Base-by-base conservation (phyloP, 2,329 filamentous ascomycete genomes). In the Penicillium verrucosum region DNA sequence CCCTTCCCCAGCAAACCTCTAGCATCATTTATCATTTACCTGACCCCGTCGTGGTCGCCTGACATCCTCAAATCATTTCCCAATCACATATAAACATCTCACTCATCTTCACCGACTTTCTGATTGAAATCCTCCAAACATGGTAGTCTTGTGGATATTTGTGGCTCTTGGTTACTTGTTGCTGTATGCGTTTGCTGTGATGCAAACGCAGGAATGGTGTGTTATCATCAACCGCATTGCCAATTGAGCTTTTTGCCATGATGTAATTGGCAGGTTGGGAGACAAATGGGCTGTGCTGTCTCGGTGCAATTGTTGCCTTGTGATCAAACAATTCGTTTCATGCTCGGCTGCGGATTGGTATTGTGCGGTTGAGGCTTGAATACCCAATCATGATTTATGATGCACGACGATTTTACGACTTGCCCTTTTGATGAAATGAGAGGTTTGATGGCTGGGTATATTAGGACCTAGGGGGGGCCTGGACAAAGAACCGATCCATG, bases 111-210 rank as follows among this genome's bases (percentile, higher is more conserved):
- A 54, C 58, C 56, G 53, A 52, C 43, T 54, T 40, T 52, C 44
- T 11, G 14, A 12, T 36, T 51, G 12, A 14, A 32, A 14, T 16
- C 29, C 14, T 29, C 16, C 30, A n/a, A 43, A 38, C 9, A 73
- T 73, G 70, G 70, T 58, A 18, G 52, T 59, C 7, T 51, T 73
- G 41, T 73, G 70, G 69, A 58, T 73, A 38, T 68, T 73, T 53
- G 68, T 73, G n/a, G 70, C 66, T 29, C 62, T 72, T 40, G 69
- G 70, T 18, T 73, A 73, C 56, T 55, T 73, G 48, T 65, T 73
- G 16, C 62, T 73, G 18, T 73, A 73, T 54, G 71, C 70, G 23
- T 73, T 73, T 52, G 71, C 71, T 21, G 57, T 60, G 10, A 48
- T 66, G 44, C 63, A 69, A 57, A 51, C 49, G 38, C 61, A 62